Base-by-base conservation (phyloP, 2,329 filamentous ascomycete species). In the Colletotrichum phormii region DNA sequence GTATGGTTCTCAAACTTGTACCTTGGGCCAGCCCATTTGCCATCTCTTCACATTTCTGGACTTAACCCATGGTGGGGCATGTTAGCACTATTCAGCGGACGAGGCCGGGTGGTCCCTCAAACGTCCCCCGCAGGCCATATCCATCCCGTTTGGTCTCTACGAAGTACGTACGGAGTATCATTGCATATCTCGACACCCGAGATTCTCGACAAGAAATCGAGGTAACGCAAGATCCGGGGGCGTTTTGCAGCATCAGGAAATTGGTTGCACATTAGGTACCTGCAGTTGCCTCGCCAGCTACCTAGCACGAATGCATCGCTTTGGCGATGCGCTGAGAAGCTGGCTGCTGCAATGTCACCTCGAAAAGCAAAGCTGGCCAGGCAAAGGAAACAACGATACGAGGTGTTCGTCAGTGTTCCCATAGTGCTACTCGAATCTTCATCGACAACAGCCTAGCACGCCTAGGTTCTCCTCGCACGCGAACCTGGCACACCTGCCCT, bases 401-500 rank as follows among this genome's bases (percentile, higher is more conserved):
- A 67, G 46, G 22, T 55, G 51, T 35, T 51, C 54, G 24, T 59
- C 22, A 24, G 31, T 37, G 22, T 24, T 24, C 22, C 64, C 15
- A 15, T 15, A 13, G 35, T 51, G 57, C 68, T 49, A 62, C 64
- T 54, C 42, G 57, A 55, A 22, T 13, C 35, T 42, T 54, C 51
- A 29, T 55, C 31, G 49, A 55, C 62, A 31, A 26, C 29, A 57
- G 35, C 35, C 35, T 15, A 42, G 15, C 2, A 15, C 35, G 55
- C 24, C 46, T 26, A 29, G 60, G 60, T 33, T 57, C 26, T 69
- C 54, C 66, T 70, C 60, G 60, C 46, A 18, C n/a, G 24, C n/a
- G 60, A 70, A 57, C 53, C 64, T 46, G 51, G 59, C 58, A 35
- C 24, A 54, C 33, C 35, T 53, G 59, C 65, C 65, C 70, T 61